Conservation (phyloP, 129 eudicot species). For the carrot (Daucus carota) region DH1_v3.0 NC_030382.2:44388501-44389000, state of each 20-base stretch:
- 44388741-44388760: not conserved
- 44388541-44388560: not conserved
- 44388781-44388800: not conserved
- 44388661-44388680: not conserved
- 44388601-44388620: not conserved
- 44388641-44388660: not conserved
- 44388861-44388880: too few relatives aligned
- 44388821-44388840: not conserved
- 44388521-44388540: not conserved
- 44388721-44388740: not conserved
- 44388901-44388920: too few relatives aligned
- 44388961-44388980: too few relatives aligned
- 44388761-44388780: not conserved
- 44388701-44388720: not conserved
- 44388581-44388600: not conserved
- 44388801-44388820: not conserved
- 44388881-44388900: too few relatives aligned
- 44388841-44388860: too few relatives aligned
- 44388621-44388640: not conserved
- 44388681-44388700: not conserved
- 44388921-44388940: too few relatives aligned
- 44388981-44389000: too few relatives aligned
- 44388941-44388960: too few relatives aligned
- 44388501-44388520: too few relatives aligned
- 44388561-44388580: not conserved